phyloP scores from a whole-genome alignment of 148 eudicot genomes.

The Chenopodium suecicum region DNA sequence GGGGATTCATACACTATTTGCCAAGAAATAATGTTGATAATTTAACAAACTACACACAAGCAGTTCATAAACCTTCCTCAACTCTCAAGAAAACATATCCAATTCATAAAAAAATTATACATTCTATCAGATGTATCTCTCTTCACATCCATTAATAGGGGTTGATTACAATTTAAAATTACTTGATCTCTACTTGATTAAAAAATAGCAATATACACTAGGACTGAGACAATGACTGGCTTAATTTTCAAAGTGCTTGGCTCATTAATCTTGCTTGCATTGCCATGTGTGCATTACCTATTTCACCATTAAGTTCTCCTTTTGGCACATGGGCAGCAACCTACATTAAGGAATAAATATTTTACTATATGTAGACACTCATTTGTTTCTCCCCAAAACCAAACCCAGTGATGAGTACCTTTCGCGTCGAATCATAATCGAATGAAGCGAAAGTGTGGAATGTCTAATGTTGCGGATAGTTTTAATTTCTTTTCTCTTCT shows the following conservation, averaged over 20 bases:
- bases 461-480: too few relatives aligned
- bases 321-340: conserved; percentile 98
- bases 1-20: neutral
- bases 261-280: conserved; percentile 99
- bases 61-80: neutral
- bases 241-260: conserved; percentile 95
- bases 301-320: conserved; percentile 98
- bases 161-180: neutral
- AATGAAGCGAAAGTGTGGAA: too few relatives aligned
- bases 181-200: conserved; percentile 61
- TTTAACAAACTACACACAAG: neutral
- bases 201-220: conserved; percentile 79
- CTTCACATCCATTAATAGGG: neutral
- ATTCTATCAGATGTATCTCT: neutral
- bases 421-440: too few relatives aligned
- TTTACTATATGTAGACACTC: too few relatives aligned
- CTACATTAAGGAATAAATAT: conserved; percentile 30
- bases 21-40: neutral
- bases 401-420: too few relatives aligned
- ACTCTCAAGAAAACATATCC: neutral
- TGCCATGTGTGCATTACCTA: conserved; percentile 99
- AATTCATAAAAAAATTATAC: too few relatives aligned
- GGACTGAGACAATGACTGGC: conserved; percentile 89
- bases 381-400: too few relatives aligned
- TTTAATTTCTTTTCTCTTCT: too few relatives aligned